Evolutionary conservation across 2,329 filamentous ascomycete genomes (phyloP), one percentile per base, ranked within the genome.

Genomic region (Nigrograna mackinnonii): DNA sequence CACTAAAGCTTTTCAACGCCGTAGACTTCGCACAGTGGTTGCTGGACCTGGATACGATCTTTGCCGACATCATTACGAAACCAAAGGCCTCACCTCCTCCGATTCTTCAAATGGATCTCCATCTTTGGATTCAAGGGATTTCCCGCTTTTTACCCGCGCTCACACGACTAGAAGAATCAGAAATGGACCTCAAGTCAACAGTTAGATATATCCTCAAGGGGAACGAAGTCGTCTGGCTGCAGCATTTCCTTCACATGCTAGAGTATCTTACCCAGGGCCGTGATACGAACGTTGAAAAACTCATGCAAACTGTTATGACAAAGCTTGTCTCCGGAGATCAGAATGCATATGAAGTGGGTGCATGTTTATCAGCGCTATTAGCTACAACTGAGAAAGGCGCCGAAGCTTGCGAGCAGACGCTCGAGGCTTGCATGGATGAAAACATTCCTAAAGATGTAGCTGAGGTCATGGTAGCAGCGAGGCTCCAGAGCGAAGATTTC

Each of bases 391-490:
- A 42, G 4, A 46, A 55, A 17, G 50, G 52, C 6, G 34, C 49
- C 12, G 49, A 55, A 16, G 43, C 43, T 5, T 66, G 57, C 30
- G 33, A 52, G n/a, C 49, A 51, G 17, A 49, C 64, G n/a, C 52
- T 51, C 44, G 52, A 62, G 16, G 50, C 6, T 13, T 22, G 14
- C 12, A 13, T 18, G 12, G 16, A 34, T 11, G 24, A 50, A 19
- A 12, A 43, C 5, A 41, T 58, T 4, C 52, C 60, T 9, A 18
- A 18, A 1, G 40, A 45, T 3, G 55, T 66, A 4, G 42, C 46
- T 5, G 58, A 65, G 28, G 54, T 60, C 6, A 50, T 56, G 36
- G 39, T 66, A 3, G 50, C 58, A 13, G 58, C 60, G 2, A 64
- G 52, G 48, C 31, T 62, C 3, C 46, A 58, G 32, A 50, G 55